A percentile compares a stretch with the other conserved stretches of the same genome.
Evolutionary conservation across 1,284 basidiomycete genomes (phyloP).

Genomic region (Leccinum angustisporum): DNA sequence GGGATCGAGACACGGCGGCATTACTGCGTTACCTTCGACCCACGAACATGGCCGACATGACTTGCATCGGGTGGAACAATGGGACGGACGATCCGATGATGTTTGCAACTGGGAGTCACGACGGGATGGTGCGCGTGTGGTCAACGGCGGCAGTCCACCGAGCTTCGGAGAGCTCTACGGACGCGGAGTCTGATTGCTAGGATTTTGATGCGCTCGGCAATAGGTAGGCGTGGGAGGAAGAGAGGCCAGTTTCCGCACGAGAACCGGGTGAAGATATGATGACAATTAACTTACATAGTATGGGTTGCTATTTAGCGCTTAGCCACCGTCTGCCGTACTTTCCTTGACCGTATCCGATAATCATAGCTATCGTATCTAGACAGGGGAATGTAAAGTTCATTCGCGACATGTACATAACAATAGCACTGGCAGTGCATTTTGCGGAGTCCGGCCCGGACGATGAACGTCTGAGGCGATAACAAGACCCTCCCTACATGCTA

Average conservation of each 20-base stretch:
- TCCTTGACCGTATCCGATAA: not conserved
- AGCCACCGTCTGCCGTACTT: not conserved
- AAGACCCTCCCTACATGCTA: not conserved
- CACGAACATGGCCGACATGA: slow-evolving; percentile 49
- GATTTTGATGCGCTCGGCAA: not conserved
- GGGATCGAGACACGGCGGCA: slow-evolving; percentile 75
- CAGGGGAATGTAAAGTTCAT: too few species aligned
- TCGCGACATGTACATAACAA: not conserved
- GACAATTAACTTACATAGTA: not conserved
- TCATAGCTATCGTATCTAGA: not conserved
- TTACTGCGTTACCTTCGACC: slow-evolving; percentile 64
- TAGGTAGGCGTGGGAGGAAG: not conserved
- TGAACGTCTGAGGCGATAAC: not conserved
- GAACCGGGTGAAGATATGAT: not conserved
- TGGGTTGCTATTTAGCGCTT: not conserved
- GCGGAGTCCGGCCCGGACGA: not conserved
- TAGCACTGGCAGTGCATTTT: not conserved
- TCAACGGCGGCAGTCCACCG: slow-evolving; percentile 34
- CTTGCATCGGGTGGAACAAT: slow-evolving; percentile 76
- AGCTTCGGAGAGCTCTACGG: slow-evolving; percentile 18
- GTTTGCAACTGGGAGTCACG: slow-evolving; percentile 77
- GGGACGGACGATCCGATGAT: slow-evolving; percentile 64
- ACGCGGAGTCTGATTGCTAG: slow-evolving; percentile 23
- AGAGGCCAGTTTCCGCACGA: not conserved
- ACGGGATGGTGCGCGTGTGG: slow-evolving; percentile 72